phyloP scores from a whole-genome alignment of 106 monocot species.

The Phalaenopsis aphrodite region DNA sequence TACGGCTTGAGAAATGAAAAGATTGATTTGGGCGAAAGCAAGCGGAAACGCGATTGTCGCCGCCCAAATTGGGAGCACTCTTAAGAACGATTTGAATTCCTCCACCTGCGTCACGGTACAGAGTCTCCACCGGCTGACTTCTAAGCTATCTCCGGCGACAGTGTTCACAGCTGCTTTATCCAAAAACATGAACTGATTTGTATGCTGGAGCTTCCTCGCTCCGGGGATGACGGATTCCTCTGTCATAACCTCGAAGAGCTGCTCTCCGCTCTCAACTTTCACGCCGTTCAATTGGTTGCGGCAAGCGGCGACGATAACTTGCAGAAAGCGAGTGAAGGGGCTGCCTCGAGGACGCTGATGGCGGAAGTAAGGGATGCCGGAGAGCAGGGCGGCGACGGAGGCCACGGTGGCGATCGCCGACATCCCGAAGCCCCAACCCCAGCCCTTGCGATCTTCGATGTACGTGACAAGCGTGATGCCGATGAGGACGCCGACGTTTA shows the following conservation, averaged over 20 bases:
- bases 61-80: conserved; percentile 54
- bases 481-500: conserved; percentile 25
- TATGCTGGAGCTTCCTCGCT: conserved; percentile 24
- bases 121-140: conserved; percentile 27
- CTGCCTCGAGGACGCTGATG: conserved; percentile 24
- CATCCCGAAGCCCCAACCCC: conserved; percentile 33
- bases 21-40: conserved; percentile 40
- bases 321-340: conserved; percentile 22
- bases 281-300: conserved; percentile 12
- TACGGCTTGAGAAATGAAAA: conserved; percentile 41
- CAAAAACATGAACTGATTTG: conserved; percentile 11
- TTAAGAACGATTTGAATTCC: conserved; percentile 42
- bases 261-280: neutral
- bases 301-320: conserved; percentile 19
- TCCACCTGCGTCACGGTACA: conserved; percentile 63
- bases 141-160: too few species aligned
- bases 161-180: conserved; percentile 20
- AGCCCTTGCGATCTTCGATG: conserved; percentile 11
- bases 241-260: conserved; percentile 13
- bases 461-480: too few species aligned
- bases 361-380: conserved; percentile 13
- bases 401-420: conserved; percentile 10
- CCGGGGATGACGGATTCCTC: conserved; percentile 19
- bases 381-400: conserved; percentile 18
- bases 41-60: conserved; percentile 33